Base-by-base conservation (phyloP, 106 monocot genomes). In the Phalaenopsis equestris region DNA sequence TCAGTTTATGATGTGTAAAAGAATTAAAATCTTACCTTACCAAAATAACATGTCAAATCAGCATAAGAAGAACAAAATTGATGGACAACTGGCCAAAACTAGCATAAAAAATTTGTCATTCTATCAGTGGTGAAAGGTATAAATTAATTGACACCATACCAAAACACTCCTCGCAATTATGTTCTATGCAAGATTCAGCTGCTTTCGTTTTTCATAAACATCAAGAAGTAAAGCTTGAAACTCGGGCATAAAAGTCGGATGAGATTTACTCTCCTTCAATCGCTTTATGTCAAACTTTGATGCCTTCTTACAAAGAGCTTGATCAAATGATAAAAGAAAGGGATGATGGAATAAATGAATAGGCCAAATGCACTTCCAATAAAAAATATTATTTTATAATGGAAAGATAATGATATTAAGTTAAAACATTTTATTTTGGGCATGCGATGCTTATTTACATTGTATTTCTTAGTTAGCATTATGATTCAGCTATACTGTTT, bases 251-350 rank as follows among this genome's bases (percentile, higher is more conserved):
- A 61, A 61, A 61, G 18, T 4, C 19, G 61, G 61, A 61, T 61
- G 61, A 61, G 21, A 61, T 61, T 61, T 61, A 2, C 61, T 3
- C 61, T 61, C 61, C 61, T 61, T 21, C 5, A 61, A n/a, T 21
- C 4, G 4, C n/a, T 61, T 61, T 6, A 61, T n/a, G n/a, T 61
- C 61, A 5, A 61, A 61, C 2, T n/a, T 21, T 61, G 61, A 18
- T 61, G 61, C 61, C 61, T n/a, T n/a, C n/a, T n/a, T 61, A n/a
- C 61, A 61, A 61, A 61, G 61, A 61, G 3, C 61, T 61, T n/a
- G 18, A 21, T 61, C 8, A 21, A 61, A 61, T 1, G 21, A 56
- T n/a, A 46, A 12, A 61, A 61, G 21, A 61, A 5, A 8, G n/a
- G 21, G 52, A 52, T 52, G 52, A 52, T 52, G 11, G 14, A 61